A percentile compares a stretch with the other conserved stretches of the same genome.
These are phyloP conservation scores for Metschnikowia vanudenii DNA, from an alignment of 805 yeast genomes.

Conservation along the genomic window DNA sequence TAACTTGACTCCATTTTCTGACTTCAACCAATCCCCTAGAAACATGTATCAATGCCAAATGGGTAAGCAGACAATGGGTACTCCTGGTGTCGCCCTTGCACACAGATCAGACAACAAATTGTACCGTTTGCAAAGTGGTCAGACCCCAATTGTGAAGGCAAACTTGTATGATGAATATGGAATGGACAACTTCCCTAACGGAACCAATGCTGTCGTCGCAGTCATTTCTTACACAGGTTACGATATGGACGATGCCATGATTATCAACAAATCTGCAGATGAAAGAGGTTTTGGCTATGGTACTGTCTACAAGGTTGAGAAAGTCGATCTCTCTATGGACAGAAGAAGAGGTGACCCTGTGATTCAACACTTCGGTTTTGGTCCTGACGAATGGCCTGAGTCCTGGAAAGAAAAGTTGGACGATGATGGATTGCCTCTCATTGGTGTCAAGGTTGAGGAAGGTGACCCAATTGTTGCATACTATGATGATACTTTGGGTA, in stretches of 20 bases:
- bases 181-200: slow-evolving; percentile 97
- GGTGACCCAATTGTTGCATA: slow-evolving; percentile 96
- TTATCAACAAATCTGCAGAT: slow-evolving; percentile 92
- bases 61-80: slow-evolving; percentile 99
- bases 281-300: slow-evolving; percentile 99
- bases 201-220: slow-evolving; percentile 97
- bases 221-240: slow-evolving; percentile 98
- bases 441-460: slow-evolving; percentile 85
- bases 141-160: slow-evolving; percentile 95
- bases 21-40: slow-evolving; percentile 98
- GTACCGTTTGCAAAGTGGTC: slow-evolving; percentile 91
- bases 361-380: slow-evolving; percentile 92
- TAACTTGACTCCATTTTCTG: slow-evolving; percentile 96
- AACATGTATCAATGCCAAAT: slow-evolving; percentile 99
- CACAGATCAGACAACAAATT: slow-evolving; percentile 95
- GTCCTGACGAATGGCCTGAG: slow-evolving; percentile 89
- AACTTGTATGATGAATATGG: slow-evolving; percentile 93
- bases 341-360: slow-evolving; percentile 93
- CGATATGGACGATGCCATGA: slow-evolving; percentile 99
- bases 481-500: slow-evolving; percentile 86
- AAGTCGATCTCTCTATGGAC: slow-evolving; percentile 72
- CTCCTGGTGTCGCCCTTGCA: slow-evolving; percentile 93
- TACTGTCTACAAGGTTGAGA: slow-evolving; percentile 92
- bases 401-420: slow-evolving; percentile 87
- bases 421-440: slow-evolving; percentile 86